Evolutionary conservation across 192 early-diverging fungal genomes (phyloP), one percentile per base, ranked within the genome.

Genomic region (Chytriomyces sp.): DNA sequence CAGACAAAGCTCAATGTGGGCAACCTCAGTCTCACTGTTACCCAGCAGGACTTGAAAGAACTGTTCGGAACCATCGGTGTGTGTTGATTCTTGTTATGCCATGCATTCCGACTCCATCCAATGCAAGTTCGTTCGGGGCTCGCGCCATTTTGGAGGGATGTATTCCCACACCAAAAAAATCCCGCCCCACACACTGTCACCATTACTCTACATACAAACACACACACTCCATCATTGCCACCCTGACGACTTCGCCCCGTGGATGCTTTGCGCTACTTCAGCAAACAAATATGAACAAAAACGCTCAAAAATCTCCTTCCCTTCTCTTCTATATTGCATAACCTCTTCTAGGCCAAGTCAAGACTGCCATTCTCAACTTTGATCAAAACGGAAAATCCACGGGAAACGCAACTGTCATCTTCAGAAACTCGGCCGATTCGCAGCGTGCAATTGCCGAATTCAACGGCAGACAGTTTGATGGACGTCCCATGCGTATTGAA

Each of bases 401-500:
- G 61, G 86, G 86, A 20, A 76, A 77, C 59, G 86, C 80, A 63
- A 85, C 82, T 6, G 81, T 85, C 45, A 63, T 87, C 53, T 87
- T 82, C 74, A 28, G 35, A 26, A 45, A 72, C 5, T 7, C 28
- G 8, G 72, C 64, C 3, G 74, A 87, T 71, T 80, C 84, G 16
- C 44, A 50, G 9, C 48, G 45, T 8, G 86, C 86, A 26, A 76
- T 82, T 73, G 64, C 62, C 9, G 86, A 87, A 67, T 87, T 84
- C 77, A 76, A 87, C 78, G 82, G 81, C 79, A 78, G 86, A 50
- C 57, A 80, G 24, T 77, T 87, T 43, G 86, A 87, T 65, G 72
- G 79, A 28, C 79, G 77, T 48, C 81, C 82, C 9, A 87, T 87
- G 86, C 80, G 75, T 50, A 82, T 87, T 67, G 86, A 85, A 64